Evolutionary conservation across 306 rosid genomes (phyloP).

Genomic region (Fragaria iinumae): DNA sequence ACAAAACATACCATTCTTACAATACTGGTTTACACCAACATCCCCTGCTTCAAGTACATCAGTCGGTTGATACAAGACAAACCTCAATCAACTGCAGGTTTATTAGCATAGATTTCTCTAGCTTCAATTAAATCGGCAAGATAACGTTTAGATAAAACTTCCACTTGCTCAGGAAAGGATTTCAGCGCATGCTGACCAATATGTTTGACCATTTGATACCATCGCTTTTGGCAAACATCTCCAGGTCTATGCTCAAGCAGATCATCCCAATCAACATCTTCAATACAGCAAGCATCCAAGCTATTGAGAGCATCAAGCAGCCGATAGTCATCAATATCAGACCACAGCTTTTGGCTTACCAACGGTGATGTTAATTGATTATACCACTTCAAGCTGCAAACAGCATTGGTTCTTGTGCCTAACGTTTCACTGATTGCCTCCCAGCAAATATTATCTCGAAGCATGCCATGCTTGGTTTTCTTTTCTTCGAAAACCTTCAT

Average conservation of each 20-base stretch:
- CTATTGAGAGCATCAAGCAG: conserved; percentile 47
- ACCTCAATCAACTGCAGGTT: conserved; percentile 40
- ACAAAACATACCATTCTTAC: neutral
- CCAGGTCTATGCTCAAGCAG: conserved; percentile 69
- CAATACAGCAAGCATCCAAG: conserved; percentile 65
- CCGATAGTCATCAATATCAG: conserved; percentile 71
- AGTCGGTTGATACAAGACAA: neutral
- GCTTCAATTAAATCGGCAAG: conserved; percentile 51
- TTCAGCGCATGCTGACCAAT: conserved; percentile 52
- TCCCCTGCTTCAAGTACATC: neutral
- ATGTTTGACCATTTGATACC: conserved; percentile 66
- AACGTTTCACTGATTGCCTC: conserved; percentile 56
- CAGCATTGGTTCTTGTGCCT: conserved; percentile 38
- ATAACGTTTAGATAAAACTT: conserved; percentile 56
- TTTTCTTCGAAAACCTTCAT: conserved; percentile 49
- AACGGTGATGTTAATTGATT: conserved; percentile 54
- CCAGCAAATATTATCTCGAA: conserved; percentile 82
- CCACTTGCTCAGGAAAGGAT: conserved; percentile 77
- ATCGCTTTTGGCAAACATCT: conserved; percentile 67
- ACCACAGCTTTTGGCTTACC: conserved; percentile 55
- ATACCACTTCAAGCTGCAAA: conserved; percentile 71
- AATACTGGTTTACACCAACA: neutral
- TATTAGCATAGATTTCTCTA: conserved; percentile 52
- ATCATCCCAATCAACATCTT: conserved; percentile 85
- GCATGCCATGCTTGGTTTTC: conserved; percentile 59